Base-by-base conservation (phyloP, 352 stramenopile species). In the Globisporangium splendens region DNA sequence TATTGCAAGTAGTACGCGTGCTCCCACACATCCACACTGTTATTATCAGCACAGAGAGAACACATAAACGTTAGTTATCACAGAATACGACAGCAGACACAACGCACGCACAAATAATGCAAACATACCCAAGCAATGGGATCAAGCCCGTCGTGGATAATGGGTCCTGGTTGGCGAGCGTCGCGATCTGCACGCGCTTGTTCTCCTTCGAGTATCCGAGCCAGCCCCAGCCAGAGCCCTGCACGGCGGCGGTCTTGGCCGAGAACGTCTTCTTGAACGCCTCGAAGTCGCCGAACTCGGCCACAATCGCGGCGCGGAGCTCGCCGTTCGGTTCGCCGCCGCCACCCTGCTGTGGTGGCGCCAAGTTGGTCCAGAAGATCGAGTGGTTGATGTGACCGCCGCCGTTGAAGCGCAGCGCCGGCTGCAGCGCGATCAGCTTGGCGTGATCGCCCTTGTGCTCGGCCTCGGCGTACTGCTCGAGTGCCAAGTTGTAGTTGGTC, bases 321-420 rank as follows among this genome's bases (percentile, higher is more conserved):
- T 85, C 86, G 50, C 89, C 91, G 13, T 84, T 65, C 21, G 89
- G 88, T 55, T 93, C 82, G 38, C 83, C 87, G 42, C 88, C 88
- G 39, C 89, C 91, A 46, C 83, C 86, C 51, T 91, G 60, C 43
- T 59, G 77, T n/a, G 70, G 66, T 3, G 89, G 88, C 24, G 88
- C 82, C 46, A 98, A 70, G 77, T 98, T 99, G 63, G 98, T 97
- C 97, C 97, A 99, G 77, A 99, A 99, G 63, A 99, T 94, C 55
- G 93, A 97, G 77, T 99, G 97, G 75, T 99, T 99, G 24, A 99
- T 73, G 73, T 99, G 97, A 57, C 96, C 96, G 17, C 96, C 97
- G 18, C 96, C 96, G 77, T 99, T 99, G 76, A 99, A 99, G 67
- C 98, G 97, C 49, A 99, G 79, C 39, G 94, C 95, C 14, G 75